These are phyloP conservation scores for Arabidopsis thaliana DNA, from an alignment of 345 rosid species.

Conservation along the genomic window TAIR10.1 NC_003075.7:971001-971500, in stretches of 20 bases:
- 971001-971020: constrained; percentile 64
- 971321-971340: constrained; percentile 4
- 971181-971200: constrained; percentile 74
- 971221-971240: constrained; percentile 84
- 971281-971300: constrained; percentile 24
- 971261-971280: constrained; percentile 44
- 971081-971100: not conserved
- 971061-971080: constrained; percentile 1
- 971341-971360: not conserved
- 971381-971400: not conserved
- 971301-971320: constrained; percentile 16
- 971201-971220: constrained; percentile 76
- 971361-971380: not conserved
- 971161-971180: constrained; percentile 65
- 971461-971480: not conserved
- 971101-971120: not conserved
- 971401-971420: not conserved
- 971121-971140: not conserved
- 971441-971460: not conserved
- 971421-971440: not conserved
- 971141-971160: constrained; percentile 59
- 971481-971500: not conserved
- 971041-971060: constrained; percentile 48
- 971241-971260: constrained; percentile 55
- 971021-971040: constrained; percentile 69